These are phyloP conservation scores for Spiromastix sp. DNA, from an alignment of 2,329 filamentous ascomycete genomes.

Conservation along the genomic window DNA sequence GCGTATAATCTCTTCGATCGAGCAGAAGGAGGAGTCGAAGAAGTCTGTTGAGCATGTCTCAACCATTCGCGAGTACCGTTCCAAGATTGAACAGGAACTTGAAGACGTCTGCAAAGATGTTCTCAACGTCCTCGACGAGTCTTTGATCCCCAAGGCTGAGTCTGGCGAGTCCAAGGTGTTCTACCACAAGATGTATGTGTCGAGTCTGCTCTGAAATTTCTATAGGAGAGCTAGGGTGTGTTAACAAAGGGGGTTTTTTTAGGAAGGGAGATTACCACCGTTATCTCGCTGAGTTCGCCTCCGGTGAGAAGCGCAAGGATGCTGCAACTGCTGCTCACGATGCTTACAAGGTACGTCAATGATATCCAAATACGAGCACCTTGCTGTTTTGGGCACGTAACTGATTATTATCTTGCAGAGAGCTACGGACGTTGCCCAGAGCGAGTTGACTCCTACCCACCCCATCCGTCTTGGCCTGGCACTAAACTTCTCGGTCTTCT, in stretches of 20 bases:
- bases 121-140: constrained; percentile 85
- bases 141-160: constrained; percentile 89
- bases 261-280: constrained; percentile 98
- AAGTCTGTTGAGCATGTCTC: constrained; percentile 88
- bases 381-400: constrained; percentile 1
- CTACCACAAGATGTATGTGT: constrained; percentile 97
- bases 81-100: constrained; percentile 96
- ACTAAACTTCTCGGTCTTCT: constrained; percentile 98
- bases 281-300: constrained; percentile 87
- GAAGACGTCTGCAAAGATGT: constrained; percentile 98
- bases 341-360: constrained; percentile 80
- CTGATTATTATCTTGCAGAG: constrained; percentile 46
- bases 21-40: constrained; percentile 99
- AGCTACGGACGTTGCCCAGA: constrained; percentile 96
- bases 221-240: too few relatives aligned
- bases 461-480: constrained; percentile 95
- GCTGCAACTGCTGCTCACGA: constrained; percentile 81
- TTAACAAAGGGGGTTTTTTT: constrained; percentile 14
- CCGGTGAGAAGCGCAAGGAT: constrained; percentile 82
- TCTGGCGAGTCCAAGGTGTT: constrained; percentile 99
- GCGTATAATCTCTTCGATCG: constrained; percentile 99
- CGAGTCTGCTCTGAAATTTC: not conserved
- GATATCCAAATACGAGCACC: not conserved
- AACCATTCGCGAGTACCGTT: constrained; percentile 92
- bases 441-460: constrained; percentile 92